Evolutionary conservation across 495 filamentous ascomycete genomes (phyloP), one percentile per base, ranked within the genome.

Genomic region (Thermochaetoides thermophila): DNA sequence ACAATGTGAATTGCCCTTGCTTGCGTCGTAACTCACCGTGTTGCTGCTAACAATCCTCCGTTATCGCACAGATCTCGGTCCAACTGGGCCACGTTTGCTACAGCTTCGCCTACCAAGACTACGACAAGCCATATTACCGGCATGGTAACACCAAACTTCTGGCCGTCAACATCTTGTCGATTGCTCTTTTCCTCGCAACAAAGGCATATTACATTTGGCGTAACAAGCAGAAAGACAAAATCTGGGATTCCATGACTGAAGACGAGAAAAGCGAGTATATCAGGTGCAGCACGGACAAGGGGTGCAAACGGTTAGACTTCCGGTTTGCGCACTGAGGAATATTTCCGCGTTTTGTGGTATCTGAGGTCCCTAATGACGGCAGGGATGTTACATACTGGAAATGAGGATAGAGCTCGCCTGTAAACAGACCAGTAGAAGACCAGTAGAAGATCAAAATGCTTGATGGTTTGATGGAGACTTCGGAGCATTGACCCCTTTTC

Each of bases 301-400:
- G 81, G 17, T 84, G 78, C 42, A 84, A 84, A 56, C 63, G 81
- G 60, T 66, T 68, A 31, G 65, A 73, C 44, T 73, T 73, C 17
- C 42, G 63, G 25, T 61, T 73, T 35, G 60, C 57, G 3, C 60
- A 60, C 22, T 64, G 45, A 34, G 12, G 6, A 24, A 24, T 11
- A 24, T n/a, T n/a, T n/a, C n/a, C n/a, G n/a, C n/a, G n/a, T n/a
- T n/a, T n/a, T n/a, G n/a, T n/a, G n/a, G n/a, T n/a, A n/a, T n/a
- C n/a, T n/a, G n/a, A n/a, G n/a, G n/a, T n/a, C n/a, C n/a, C n/a
- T n/a, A n/a, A n/a, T n/a, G n/a, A n/a, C n/a, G n/a, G n/a, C n/a
- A n/a, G n/a, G n/a, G n/a, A n/a, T n/a, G n/a, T n/a, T n/a, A n/a
- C n/a, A n/a, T n/a, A n/a, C n/a, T n/a, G n/a, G n/a, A n/a, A n/a